Evolutionary conservation across 192 early-diverging fungal species (phyloP).

Genomic region (Entomortierella parvispora): DNA sequence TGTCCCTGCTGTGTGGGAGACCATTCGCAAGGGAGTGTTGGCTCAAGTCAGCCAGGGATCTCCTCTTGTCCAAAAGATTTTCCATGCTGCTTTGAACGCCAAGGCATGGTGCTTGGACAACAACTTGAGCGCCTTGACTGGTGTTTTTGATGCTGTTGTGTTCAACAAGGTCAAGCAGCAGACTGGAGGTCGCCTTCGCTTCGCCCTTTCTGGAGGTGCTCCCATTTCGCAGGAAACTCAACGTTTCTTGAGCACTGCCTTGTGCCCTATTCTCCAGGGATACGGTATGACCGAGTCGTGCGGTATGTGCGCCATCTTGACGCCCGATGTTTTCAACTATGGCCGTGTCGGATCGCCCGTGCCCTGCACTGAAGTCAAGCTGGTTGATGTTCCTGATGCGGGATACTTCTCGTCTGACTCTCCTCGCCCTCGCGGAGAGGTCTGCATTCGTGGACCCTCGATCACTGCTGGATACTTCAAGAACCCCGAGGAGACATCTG

Average conservation of each 20-base stretch:
- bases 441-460: conserved; percentile 85
- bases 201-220: conserved; percentile 89
- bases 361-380: conserved; percentile 79
- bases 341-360: conserved; percentile 81
- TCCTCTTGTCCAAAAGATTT: conserved; percentile 72
- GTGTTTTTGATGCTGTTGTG: conserved; percentile 77
- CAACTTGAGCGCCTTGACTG: conserved; percentile 69
- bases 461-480: conserved; percentile 87
- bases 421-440: conserved; percentile 80
- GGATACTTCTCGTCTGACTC: conserved; percentile 68
- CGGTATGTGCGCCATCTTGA: conserved; percentile 76
- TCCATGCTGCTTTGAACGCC: conserved; percentile 77
- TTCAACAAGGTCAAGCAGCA: conserved; percentile 86
- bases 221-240: conserved; percentile 88
- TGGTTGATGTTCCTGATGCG: conserved; percentile 77
- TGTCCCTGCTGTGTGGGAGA: conserved; percentile 88
- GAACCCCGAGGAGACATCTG: conserved; percentile 70
- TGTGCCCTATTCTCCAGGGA: conserved; percentile 89
- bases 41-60: conserved; percentile 65
- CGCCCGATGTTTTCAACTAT: conserved; percentile 67
- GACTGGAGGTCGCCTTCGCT: conserved; percentile 86
- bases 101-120: conserved; percentile 75
- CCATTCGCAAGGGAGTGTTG: conserved; percentile 86
- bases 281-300: conserved; percentile 89
- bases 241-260: conserved; percentile 76